Evolutionary conservation across 139 green algal species (phyloP).

Genomic region (Yamagishiella unicocca): DNA sequence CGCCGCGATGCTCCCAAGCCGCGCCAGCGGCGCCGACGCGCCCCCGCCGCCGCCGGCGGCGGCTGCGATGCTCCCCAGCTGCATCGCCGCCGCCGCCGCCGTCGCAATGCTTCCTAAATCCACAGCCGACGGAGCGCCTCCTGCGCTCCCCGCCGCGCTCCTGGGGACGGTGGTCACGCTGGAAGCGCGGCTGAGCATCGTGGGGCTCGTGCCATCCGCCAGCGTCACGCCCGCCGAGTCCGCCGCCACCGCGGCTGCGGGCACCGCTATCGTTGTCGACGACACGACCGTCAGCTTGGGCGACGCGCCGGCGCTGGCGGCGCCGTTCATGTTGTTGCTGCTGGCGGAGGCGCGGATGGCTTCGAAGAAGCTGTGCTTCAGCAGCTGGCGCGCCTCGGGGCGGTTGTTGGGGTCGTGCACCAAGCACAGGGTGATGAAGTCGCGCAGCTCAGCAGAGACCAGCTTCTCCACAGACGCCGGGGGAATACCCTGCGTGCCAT

Average conservation of each 20-base stretch:
- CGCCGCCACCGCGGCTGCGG: not conserved
- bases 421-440: slow-evolving; percentile 96
- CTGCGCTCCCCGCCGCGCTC: too few relatives aligned
- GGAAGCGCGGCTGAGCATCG: too few relatives aligned
- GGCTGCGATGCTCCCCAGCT: not conserved
- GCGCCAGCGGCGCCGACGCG: not conserved
- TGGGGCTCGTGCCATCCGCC: too few relatives aligned
- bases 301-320: not conserved
- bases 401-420: slow-evolving; percentile 69
- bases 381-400: slow-evolving; percentile 88
- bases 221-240: not conserved
- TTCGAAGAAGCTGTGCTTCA: slow-evolving; percentile 95
- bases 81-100: not conserved
- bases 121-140: too few relatives aligned
- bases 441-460: slow-evolving; percentile 77
- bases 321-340: not conserved
- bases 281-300: not conserved
- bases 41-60: not conserved
- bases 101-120: not conserved
- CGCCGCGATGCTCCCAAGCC: slow-evolving; percentile 7
- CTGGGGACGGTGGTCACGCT: too few relatives aligned
- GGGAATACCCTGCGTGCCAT: slow-evolving; percentile 80
- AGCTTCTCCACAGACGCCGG: slow-evolving; percentile 88
- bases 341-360: slow-evolving; percentile 61
- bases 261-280: not conserved